Evolutionary conservation across 2,329 filamentous ascomycete genomes (phyloP), one percentile per base, ranked within the genome.

Genomic region (Colletotrichum simmondsii): DNA sequence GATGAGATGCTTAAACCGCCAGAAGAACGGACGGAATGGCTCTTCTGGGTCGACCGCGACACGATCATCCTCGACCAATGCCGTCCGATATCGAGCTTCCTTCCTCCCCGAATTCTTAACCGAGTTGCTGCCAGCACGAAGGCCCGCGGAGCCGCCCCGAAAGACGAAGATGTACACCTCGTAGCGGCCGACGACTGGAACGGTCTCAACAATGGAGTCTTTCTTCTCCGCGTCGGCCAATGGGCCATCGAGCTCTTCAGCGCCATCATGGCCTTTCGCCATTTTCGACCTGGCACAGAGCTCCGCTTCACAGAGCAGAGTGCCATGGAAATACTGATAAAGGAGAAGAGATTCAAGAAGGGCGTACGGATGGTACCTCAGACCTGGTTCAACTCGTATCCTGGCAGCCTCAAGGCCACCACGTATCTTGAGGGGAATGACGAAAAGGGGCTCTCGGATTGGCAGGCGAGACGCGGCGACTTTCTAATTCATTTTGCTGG

Each of bases 41-140:
- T 76, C 2, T 63, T 76, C 53, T 76, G 76, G 76, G 71, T 76
- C 24, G 76, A 77, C 68, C 71, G 74, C 19, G 76, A 77, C 52
- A 73, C 75, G 19, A 73, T 77, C 54, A 64, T 73, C 7, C 71
- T 77, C 24, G 75, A 76, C 60, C 58, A 73, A 28, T 76, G 74
- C 71, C 68, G 72, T 6, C 53, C 67, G 6, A 30, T 68, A 0
- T 30, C 68, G 2, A 72, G 61, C 28, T 76, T 67, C 54, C 62
- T 76, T 11, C 75, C 74, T 2, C 56, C 71, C 11, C 52, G 8
- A 1, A 6, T 53, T 3, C 3, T 16, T 7, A 8, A 46, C 3
- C 16, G 3, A 46, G 6, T n/a, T n/a, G 19, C 6, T 19, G 19
- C 7, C 14, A n/a, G 42, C 42, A n/a, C 14, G 42, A 10, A 16